Percentiles rank a stretch among this genome's conserved stretches.
These are phyloP conservation scores for Fagopyrum tataricum DNA, from an alignment of 148 eudicot species.

Conservation along the genomic window DNA sequence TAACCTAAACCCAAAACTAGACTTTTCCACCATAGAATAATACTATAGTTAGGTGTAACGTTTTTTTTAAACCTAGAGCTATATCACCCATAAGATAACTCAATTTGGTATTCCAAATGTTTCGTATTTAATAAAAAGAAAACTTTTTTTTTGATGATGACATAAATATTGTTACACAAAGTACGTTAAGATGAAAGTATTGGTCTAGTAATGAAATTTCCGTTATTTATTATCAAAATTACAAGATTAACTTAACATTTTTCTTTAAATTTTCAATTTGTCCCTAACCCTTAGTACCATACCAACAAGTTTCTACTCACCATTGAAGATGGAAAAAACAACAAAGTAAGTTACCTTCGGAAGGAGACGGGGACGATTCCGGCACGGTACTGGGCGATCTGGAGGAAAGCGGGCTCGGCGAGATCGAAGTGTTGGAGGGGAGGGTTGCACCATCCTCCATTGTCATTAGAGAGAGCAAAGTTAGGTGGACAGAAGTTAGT, in stretches of 20 bases:
- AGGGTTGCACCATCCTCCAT: constrained; percentile 37
- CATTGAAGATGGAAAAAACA: too few species aligned
- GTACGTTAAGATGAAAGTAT: too few species aligned
- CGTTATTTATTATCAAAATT: too few species aligned
- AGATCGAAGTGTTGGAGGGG: constrained; percentile 34
- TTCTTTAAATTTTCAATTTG: too few species aligned
- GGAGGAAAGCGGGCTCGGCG: constrained; percentile 32
- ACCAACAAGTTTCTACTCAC: too few species aligned
- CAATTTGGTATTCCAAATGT: background rate
- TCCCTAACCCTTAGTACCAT: too few species aligned
- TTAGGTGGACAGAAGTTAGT: constrained; percentile 37
- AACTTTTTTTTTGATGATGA: too few species aligned
- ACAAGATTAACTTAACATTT: too few species aligned
- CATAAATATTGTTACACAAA: too few species aligned
- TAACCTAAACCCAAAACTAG: too few species aligned
- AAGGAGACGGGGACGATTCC: constrained; percentile 29
- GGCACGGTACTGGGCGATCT: constrained; percentile 28
- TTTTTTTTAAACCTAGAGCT: background rate
- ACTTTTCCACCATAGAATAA: background rate
- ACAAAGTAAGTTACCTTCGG: background rate
- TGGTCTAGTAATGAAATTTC: too few species aligned
- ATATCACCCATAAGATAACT: background rate
- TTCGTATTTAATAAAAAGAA: background rate
- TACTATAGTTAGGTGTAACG: background rate
- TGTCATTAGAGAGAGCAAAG: constrained; percentile 28